phyloP scores from a whole-genome alignment of 176 grass and related monocot species.

The Areca catechu region DNA sequence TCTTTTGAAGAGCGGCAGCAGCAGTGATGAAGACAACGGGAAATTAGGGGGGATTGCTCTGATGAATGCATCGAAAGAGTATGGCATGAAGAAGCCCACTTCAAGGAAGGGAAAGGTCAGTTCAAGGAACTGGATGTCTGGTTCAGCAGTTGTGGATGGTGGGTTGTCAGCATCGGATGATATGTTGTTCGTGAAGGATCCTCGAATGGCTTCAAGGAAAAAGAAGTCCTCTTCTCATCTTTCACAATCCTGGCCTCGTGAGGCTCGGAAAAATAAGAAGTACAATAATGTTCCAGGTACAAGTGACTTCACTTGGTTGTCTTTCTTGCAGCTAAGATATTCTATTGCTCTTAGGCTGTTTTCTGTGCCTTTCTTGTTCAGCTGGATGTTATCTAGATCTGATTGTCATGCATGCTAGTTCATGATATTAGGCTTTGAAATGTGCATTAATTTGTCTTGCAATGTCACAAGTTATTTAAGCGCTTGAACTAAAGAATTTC shows the following conservation, averaged over 20 bases:
- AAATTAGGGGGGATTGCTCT: constrained; percentile 49
- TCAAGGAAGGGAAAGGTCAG: constrained; percentile 28
- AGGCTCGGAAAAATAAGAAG: constrained; percentile 39
- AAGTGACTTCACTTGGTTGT: too few relatives aligned
- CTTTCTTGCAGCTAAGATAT: too few relatives aligned
- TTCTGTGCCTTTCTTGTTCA: too few relatives aligned
- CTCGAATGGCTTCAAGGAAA: constrained; percentile 23
- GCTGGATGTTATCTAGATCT: too few relatives aligned
- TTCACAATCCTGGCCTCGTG: constrained; percentile 63
- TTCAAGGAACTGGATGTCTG: neutral
- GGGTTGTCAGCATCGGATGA: constrained; percentile 37
- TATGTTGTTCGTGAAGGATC: constrained; percentile 55
- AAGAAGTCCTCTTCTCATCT: constrained; percentile 50
- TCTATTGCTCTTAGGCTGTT: too few relatives aligned
- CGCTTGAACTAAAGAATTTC: too few relatives aligned
- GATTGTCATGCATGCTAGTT: too few relatives aligned
- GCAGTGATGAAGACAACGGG: constrained; percentile 11
- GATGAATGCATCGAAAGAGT: constrained; percentile 57
- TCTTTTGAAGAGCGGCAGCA: constrained; percentile 18
- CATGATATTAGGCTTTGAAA: too few relatives aligned
- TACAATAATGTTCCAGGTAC: constrained; percentile 43
- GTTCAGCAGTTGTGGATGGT: constrained; percentile 21
- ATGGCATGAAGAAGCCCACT: constrained; percentile 63
- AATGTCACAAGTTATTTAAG: too few relatives aligned
- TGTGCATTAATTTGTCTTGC: too few relatives aligned